Evolutionary conservation across 2,329 filamentous ascomycete species (phyloP).

Genomic region (Ophiocordyceps camponoti-leonardi): DNA sequence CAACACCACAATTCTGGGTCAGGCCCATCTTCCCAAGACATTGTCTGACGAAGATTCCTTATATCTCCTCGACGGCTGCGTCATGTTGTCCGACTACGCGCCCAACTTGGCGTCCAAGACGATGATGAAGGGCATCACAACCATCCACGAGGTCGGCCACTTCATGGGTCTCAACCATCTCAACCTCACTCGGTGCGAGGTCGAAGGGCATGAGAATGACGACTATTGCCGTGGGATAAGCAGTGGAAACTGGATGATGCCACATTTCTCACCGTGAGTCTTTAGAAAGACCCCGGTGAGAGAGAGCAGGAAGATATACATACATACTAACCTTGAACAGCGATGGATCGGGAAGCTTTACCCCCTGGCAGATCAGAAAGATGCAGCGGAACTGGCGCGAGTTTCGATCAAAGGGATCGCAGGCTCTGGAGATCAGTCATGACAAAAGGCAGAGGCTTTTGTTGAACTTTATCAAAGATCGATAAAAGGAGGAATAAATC

Average conservation of each 20-base stretch:
- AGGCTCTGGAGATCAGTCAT: not conserved
- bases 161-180: not conserved
- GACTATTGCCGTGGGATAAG: not conserved
- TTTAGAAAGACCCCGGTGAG: too few relatives aligned
- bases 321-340: too few relatives aligned
- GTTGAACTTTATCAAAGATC: too few relatives aligned
- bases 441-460: not conserved
- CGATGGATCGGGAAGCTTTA: not conserved
- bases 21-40: not conserved
- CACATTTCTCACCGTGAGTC: too few relatives aligned
- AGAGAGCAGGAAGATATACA: too few relatives aligned
- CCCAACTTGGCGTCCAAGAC: not conserved
- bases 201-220: not conserved
- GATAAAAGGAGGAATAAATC: too few relatives aligned
- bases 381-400: not conserved
- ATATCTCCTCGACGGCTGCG: not conserved
- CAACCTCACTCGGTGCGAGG: not conserved
- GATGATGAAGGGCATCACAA: not conserved
- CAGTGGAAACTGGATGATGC: too few relatives aligned
- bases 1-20: not conserved
- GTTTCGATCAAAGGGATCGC: not conserved
- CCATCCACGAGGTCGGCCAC: not conserved
- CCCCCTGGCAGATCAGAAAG: not conserved
- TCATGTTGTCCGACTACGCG: not conserved
- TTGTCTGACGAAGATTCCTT: not conserved